Base-by-base conservation (phyloP, 208 protist genomes). In the Trypanosoma rangeli region DNA sequence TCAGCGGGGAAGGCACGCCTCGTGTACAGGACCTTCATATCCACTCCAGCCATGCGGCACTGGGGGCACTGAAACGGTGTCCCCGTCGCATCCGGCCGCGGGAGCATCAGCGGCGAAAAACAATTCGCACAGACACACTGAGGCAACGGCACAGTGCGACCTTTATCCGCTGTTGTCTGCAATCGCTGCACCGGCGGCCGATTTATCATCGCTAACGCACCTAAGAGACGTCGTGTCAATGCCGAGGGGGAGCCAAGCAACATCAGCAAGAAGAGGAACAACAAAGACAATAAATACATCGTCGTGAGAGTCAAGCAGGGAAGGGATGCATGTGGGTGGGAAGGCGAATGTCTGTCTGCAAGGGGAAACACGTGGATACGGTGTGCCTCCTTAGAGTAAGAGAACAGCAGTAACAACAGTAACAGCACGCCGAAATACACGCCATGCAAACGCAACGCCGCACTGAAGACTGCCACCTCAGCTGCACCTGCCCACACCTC, bases 61-160 rank as follows among this genome's bases (percentile, higher is more conserved):
- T 94, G 80, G 18, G 82, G 78, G 65, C 90, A 96, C 69, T 94
- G 90, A 79, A 89, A 88, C 13, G 84, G 79, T 26, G 80, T 82
- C 49, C 76, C 78, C 18, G 70, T 76, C 12, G 79, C 61, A 24
- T 81, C 77, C 12, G 89, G 64, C 13, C 87, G 79, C 2, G 91
- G 91, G 28, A 93, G 78, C 26, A 73, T 65, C 29, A 88, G 55
- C 13, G 77, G 76, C 31, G 83, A 79, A 54, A 89, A 73, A 68
- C 91, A 96, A 29, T 83, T 93, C 28, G 85, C 81, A 70, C 91
- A 96, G 16, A 93, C 74, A 70, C 86, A 96, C 74, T 86, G 70
- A 9, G 68, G 75, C 13, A n/a, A 7, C 1, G 72, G 16, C 9
- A 37, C 26, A 0, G 13, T 18, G 31, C 42, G 12, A 31, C 31